Evolutionary conservation across 352 stramenopile species (phyloP).

Genomic region (Phytopythium aichiense): DNA sequence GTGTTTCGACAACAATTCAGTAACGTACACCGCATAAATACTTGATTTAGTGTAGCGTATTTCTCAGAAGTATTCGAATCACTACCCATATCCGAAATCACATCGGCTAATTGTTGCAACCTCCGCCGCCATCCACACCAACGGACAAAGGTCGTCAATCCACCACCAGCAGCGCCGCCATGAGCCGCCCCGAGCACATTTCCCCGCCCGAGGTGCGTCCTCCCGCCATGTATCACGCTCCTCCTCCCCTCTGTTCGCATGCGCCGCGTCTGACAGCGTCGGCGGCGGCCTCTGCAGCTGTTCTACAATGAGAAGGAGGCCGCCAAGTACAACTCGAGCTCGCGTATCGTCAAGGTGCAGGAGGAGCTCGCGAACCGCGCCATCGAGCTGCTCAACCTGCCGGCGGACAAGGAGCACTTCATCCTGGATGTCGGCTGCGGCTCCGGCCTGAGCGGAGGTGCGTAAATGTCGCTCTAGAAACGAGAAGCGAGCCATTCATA

Average conservation of each 20-base stretch:
- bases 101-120: not conserved
- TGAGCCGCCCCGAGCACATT: constrained; percentile 87
- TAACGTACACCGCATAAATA: too few relatives aligned
- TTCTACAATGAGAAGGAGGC: constrained; percentile 93
- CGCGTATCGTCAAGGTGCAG: constrained; percentile 90
- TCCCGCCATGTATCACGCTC: not conserved
- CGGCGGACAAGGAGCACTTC: constrained; percentile 78
- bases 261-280: not conserved
- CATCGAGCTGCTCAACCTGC: constrained; percentile 97
- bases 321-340: constrained; percentile 91
- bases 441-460: constrained; percentile 93
- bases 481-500: not conserved
- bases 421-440: constrained; percentile 98
- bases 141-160: constrained; percentile 1
- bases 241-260: not conserved
- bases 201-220: constrained; percentile 71
- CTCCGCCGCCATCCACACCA: not conserved
- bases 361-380: constrained; percentile 94
- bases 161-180: constrained; percentile 12
- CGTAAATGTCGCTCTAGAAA: not conserved
- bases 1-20: too few relatives aligned
- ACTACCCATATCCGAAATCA: not conserved
- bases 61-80: too few relatives aligned
- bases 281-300: constrained; percentile 32
- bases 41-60: too few relatives aligned